A percentile compares a stretch with the other conserved stretches of the same genome.
Conservation (phyloP, 2,329 filamentous ascomycete genomes). For the Paradendryphiella salina region DNA sequence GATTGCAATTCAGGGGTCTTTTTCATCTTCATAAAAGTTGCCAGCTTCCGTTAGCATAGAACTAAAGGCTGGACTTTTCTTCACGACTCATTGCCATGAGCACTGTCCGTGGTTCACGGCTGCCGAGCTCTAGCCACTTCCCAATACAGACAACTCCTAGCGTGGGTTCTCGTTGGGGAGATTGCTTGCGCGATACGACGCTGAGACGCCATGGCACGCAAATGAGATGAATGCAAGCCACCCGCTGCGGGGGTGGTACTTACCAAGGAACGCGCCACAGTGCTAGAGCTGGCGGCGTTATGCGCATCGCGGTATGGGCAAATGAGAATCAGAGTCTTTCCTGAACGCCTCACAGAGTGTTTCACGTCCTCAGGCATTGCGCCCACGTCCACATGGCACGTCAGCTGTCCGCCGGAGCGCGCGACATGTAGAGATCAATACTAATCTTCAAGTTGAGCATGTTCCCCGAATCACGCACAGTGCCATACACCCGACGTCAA, state of each 20-base stretch:
- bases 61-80: constrained; percentile 9
- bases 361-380: constrained; percentile 4
- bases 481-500: background rate
- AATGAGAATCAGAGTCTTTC: background rate
- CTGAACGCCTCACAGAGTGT: background rate
- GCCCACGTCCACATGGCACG: background rate
- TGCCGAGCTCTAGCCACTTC: constrained; percentile 2
- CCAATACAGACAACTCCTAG: background rate
- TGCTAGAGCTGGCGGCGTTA: constrained; percentile 5
- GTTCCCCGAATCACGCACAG: constrained; percentile 1
- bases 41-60: background rate
- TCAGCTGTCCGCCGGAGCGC: background rate
- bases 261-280: background rate
- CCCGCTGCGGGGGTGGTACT: constrained; percentile 15
- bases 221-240: constrained; percentile 15
- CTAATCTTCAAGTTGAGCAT: background rate
- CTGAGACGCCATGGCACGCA: background rate
- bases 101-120: constrained; percentile 12
- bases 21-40: constrained; percentile 5
- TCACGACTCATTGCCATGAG: constrained; percentile 6
- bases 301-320: background rate
- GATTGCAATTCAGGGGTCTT: constrained; percentile 8
- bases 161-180: constrained; percentile 2
- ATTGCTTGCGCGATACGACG: constrained; percentile 12
- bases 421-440: constrained; percentile 1